phyloP scores from a whole-genome alignment of 1,139 yeast genomes.

The Kodamaea sp. region DNA sequence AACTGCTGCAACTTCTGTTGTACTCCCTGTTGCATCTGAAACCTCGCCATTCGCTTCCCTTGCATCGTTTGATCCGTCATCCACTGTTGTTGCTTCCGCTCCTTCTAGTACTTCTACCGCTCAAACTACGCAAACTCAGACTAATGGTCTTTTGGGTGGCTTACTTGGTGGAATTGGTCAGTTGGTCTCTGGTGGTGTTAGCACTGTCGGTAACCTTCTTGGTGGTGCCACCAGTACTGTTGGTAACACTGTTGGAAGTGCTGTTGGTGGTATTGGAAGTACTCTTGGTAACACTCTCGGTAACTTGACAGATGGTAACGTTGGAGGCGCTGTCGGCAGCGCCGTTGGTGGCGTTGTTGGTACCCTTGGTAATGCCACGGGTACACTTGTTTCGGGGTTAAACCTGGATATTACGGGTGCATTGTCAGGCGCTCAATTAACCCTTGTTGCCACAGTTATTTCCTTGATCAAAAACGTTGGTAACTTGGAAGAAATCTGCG shows the following conservation, averaged over 20 bases:
- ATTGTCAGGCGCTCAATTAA: conserved; percentile 6
- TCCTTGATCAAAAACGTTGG: conserved; percentile 15
- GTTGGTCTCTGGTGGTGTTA: conserved; percentile 3
- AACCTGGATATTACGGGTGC: conserved; percentile 3
- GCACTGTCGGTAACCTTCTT: conserved; percentile 7
- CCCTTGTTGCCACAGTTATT: conserved; percentile 10
- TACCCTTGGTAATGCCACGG: conserved; percentile 10
- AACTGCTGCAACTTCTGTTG: not conserved
- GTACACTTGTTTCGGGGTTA: conserved; percentile 4
- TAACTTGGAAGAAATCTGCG: conserved; percentile 20
- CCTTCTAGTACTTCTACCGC: not conserved
- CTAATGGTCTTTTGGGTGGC: conserved; percentile 12
- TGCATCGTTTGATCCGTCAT: not conserved
- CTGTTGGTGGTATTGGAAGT: conserved; percentile 6
- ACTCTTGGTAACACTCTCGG: conserved; percentile 7
- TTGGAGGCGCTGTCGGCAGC: conserved; percentile 7
- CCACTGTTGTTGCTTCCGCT: not conserved
- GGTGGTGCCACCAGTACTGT: conserved; percentile 14
- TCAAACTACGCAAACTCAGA: conserved; percentile 1
- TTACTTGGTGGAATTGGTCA: conserved; percentile 9
- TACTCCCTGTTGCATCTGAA: not conserved
- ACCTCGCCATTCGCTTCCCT: not conserved
- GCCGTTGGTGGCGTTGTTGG: conserved; percentile 13
- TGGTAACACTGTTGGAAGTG: conserved; percentile 5
- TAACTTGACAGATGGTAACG: conserved; percentile 4